Base-by-base conservation (phyloP, 305 asterid species). In the Solanum chacoense region DNA sequence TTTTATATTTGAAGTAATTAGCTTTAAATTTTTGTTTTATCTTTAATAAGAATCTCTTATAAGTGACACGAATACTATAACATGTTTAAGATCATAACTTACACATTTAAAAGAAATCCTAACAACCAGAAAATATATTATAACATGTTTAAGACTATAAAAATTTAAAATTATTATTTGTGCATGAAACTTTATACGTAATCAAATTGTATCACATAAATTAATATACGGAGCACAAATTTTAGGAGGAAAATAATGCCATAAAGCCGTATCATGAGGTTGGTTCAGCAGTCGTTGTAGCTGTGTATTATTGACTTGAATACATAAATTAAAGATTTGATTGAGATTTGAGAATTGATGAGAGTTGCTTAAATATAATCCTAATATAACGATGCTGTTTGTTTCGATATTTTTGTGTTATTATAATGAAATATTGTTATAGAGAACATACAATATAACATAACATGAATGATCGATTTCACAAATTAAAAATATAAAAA, bases 221-320 rank as follows among this genome's bases (percentile, higher is more conserved):
- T 67, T 2, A 11, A 67, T 11, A 67, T 0, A 59, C 12, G 12
- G 11, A 59, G 26, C 11, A 20, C 12, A 59, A 59, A 59, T 59
- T 59, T 5, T n/a, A 65, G 31, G 16, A 10, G 14, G 20, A 28
- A 69, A 26, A 69, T 11, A 69, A 26, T 26, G 9, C 2, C 75
- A 28, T 26, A 11, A 73, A 78, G 65, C 13, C 5, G 18, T 40
- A 22, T 26, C 14, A 32, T 40, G 14, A 1, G 86, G 31, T 31
- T 83, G 2, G 73, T 50, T 50, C 38, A 83, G 11, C 73, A 83
- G 72, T 83, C 42, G 22, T 11, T 50, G 87, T 83, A 50, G 73
- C 42, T 31, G 42, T 31, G 31, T 11, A 45, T 45, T 83, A 29
- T 83, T 83, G 87, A 81, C 86, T 83, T 79, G 36, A 31, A 69